Evolutionary conservation across 2,329 filamentous ascomycete genomes (phyloP).

Genomic region (Ceratocystis lukuohia): DNA sequence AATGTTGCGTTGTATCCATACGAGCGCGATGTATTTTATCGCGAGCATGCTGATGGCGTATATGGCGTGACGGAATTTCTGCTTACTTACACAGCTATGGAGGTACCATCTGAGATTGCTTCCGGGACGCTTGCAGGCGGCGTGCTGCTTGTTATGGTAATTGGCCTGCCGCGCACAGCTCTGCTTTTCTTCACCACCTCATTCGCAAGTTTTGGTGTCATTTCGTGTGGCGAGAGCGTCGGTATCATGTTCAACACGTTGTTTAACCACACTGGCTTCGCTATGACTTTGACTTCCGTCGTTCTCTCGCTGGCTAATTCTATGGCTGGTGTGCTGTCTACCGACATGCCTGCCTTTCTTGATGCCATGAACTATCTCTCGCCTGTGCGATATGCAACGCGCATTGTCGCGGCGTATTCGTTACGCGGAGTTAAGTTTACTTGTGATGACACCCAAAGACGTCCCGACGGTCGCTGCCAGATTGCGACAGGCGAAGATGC

Average conservation of each 20-base stretch:
- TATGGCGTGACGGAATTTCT: slow-evolving; percentile 62
- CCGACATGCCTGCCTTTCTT: slow-evolving; percentile 53
- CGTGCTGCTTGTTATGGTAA: slow-evolving; percentile 48
- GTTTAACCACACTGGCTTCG: slow-evolving; percentile 61
- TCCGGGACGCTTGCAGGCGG: slow-evolving; percentile 54
- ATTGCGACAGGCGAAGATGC: slow-evolving; percentile 55
- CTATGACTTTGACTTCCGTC: slow-evolving; percentile 57
- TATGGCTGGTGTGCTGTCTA: slow-evolving; percentile 58
- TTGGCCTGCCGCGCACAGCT: slow-evolving; percentile 48
- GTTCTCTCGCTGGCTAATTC: slow-evolving; percentile 57
- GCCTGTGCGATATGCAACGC: slow-evolving; percentile 56
- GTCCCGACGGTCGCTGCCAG: slow-evolving; percentile 48
- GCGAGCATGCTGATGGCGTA: slow-evolving; percentile 59
- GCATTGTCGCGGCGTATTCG: slow-evolving; percentile 53
- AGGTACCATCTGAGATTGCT: slow-evolving; percentile 57
- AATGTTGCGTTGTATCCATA: slow-evolving; percentile 61
- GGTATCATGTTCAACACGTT: slow-evolving; percentile 73
- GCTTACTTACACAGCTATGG: slow-evolving; percentile 53
- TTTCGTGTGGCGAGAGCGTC: slow-evolving; percentile 60
- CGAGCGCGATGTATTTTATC: slow-evolving; percentile 64
- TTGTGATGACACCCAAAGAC: slow-evolving; percentile 46
- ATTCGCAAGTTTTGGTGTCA: slow-evolving; percentile 59
- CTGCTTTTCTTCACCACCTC: slow-evolving; percentile 53
- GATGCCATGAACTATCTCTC: slow-evolving; percentile 57
- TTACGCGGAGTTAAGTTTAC: slow-evolving; percentile 48